Conservation (phyloP, 2,329 filamentous ascomycete genomes). For the Akanthomyces muscarius region DNA sequence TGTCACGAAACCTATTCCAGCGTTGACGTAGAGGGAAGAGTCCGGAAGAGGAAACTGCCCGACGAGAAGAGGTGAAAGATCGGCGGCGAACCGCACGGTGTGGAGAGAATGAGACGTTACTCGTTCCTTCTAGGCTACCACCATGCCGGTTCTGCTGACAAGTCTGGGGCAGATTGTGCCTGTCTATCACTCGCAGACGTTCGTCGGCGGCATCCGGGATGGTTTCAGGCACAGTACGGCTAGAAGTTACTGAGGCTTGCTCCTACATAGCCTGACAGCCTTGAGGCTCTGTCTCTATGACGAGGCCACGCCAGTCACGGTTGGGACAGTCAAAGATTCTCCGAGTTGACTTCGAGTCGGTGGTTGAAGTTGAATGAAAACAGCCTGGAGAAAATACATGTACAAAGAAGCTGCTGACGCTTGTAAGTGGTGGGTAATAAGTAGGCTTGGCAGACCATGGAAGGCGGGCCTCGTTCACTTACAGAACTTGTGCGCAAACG, state of each 20-base stretch:
- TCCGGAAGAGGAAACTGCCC: neutral
- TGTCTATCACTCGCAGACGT: neutral
- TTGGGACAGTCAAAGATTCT: neutral
- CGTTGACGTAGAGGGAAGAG: neutral
- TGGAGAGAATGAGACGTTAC: constrained; percentile 6
- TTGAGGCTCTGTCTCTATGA: too few relatives aligned
- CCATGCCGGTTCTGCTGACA: neutral
- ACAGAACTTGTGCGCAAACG: neutral
- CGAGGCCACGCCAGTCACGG: too few relatives aligned
- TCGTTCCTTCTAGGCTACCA: neutral
- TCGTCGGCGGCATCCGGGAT: neutral
- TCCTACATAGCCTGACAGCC: too few relatives aligned
- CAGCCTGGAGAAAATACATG: too few relatives aligned
- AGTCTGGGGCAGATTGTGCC: neutral
- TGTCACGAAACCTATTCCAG: neutral
- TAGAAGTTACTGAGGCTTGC: neutral
- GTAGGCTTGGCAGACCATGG: neutral
- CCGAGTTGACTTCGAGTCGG: neutral
- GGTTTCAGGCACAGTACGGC: neutral
- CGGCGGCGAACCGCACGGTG: neutral
- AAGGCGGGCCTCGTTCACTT: neutral
- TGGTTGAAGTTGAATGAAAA: neutral
- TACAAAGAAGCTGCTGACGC: neutral
- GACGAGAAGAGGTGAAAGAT: neutral
- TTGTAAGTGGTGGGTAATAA: neutral